Conservation (phyloP, 73 alveolate species). For the Diophrys appendiculata region DNA sequence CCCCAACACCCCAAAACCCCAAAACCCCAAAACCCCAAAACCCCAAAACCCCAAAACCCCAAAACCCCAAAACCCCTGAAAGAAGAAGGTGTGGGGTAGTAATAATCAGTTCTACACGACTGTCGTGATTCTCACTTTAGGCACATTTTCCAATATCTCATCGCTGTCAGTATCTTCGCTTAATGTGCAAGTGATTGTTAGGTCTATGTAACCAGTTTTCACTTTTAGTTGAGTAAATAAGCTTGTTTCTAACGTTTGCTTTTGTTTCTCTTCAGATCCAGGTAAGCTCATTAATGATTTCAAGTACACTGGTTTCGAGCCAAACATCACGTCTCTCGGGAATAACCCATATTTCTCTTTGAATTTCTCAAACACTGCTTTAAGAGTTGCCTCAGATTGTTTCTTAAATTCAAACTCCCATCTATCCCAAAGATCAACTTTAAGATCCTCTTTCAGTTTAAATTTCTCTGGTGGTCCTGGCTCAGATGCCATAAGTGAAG, state of each 20-base stretch:
- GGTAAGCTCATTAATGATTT: conserved; percentile 60
- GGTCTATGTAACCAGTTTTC: conserved; percentile 58
- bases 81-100: too few relatives aligned
- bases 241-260: conserved; percentile 26
- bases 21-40: too few relatives aligned
- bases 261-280: conserved; percentile 45
- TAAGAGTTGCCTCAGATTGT: conserved; percentile 52
- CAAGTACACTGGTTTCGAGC: conserved; percentile 67
- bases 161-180: conserved; percentile 31
- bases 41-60: too few relatives aligned
- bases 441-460: conserved; percentile 65
- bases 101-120: too few relatives aligned
- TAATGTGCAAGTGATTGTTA: conserved; percentile 63
- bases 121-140: conserved; percentile 39
- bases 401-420: conserved; percentile 67
- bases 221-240: conserved; percentile 26
- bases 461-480: conserved; percentile 83
- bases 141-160: conserved; percentile 32
- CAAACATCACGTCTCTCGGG: conserved; percentile 73
- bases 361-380: conserved; percentile 34
- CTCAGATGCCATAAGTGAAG: conserved; percentile 80
- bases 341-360: conserved; percentile 49
- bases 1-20: too few relatives aligned
- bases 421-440: conserved; percentile 82
- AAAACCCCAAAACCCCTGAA: too few relatives aligned